A percentile compares a stretch with the other conserved stretches of the same genome.
Evolutionary conservation across 306 rosid genomes (phyloP).

Genomic region (Ceratonia siliqua): DNA sequence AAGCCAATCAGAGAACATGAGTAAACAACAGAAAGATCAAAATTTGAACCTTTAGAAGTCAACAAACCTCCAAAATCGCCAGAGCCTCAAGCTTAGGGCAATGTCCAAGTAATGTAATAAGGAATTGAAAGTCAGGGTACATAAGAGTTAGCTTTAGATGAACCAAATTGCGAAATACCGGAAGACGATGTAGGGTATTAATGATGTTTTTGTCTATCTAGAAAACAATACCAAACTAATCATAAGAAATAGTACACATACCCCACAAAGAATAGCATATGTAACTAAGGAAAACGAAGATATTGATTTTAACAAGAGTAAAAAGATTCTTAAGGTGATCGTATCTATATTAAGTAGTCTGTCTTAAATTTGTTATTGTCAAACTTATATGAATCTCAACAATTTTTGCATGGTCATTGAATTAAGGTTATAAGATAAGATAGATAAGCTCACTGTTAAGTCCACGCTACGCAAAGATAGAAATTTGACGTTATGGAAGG

Average conservation of each 20-base stretch:
- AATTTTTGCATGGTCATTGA: too few relatives aligned
- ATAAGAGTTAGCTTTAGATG: neutral
- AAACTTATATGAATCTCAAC: too few relatives aligned
- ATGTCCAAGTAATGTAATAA: neutral
- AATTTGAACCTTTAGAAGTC: neutral
- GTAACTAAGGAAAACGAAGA: neutral
- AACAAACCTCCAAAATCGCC: slow-evolving; percentile 4
- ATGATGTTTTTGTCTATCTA: neutral
- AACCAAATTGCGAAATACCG: slow-evolving; percentile 1
- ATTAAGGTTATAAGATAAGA: neutral
- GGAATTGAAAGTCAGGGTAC: neutral
- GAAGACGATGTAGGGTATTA: neutral
- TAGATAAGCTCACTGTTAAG: neutral
- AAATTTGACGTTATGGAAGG: neutral
- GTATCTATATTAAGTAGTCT: too few relatives aligned
- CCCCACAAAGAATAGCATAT: neutral
- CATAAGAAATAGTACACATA: neutral
- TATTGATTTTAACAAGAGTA: neutral
- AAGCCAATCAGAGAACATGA: too few relatives aligned
- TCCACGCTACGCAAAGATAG: neutral
- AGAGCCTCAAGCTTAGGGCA: slow-evolving; percentile 15
- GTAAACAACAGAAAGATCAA: neutral
- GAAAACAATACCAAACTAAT: neutral
- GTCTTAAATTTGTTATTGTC: too few relatives aligned
- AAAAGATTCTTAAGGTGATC: too few relatives aligned